Evolutionary conservation across 2,329 filamentous ascomycete species (phyloP).

Genomic region (Hirsutella rhossiliensis): DNA sequence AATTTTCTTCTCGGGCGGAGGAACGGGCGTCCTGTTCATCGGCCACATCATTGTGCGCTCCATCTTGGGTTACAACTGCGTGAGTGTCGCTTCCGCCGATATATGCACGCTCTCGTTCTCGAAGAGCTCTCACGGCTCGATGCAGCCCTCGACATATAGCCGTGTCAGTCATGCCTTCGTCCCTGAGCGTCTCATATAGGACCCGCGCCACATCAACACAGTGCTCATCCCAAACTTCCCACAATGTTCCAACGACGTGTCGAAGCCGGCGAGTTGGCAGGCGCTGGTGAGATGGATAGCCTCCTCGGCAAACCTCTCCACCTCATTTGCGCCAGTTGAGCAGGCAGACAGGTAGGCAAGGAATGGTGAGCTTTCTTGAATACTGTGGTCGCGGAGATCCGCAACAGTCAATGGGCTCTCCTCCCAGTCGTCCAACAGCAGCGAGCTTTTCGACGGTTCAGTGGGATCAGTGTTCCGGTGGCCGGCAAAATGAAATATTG

Average conservation of each 20-base stretch:
- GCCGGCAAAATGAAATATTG: not conserved
- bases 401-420: not conserved
- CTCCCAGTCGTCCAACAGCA: not conserved
- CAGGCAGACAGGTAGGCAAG: not conserved
- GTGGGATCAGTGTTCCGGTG: not conserved
- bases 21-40: no score
- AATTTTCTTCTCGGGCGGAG: no score
- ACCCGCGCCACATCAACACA: conserved; percentile 18
- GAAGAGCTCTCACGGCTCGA: not conserved
- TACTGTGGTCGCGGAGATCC: not conserved
- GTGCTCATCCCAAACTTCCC: conserved; percentile 21
- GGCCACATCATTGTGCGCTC: no score
- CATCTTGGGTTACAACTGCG: no score
- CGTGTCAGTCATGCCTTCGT: conserved; percentile 1
- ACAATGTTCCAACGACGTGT: conserved; percentile 28
- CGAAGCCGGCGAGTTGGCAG: conserved; percentile 26
- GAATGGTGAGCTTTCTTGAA: not conserved
- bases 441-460: not conserved
- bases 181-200: no score
- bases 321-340: not conserved
- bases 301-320: not conserved
- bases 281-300: conserved; percentile 9
- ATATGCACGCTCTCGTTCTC: not conserved
- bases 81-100: no score
- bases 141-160: conserved; percentile 5